Percentiles rank a stretch among this genome's conserved stretches.
Conservation (phyloP, 305 asterid species). For the Ruellia speciosa region DNA sequence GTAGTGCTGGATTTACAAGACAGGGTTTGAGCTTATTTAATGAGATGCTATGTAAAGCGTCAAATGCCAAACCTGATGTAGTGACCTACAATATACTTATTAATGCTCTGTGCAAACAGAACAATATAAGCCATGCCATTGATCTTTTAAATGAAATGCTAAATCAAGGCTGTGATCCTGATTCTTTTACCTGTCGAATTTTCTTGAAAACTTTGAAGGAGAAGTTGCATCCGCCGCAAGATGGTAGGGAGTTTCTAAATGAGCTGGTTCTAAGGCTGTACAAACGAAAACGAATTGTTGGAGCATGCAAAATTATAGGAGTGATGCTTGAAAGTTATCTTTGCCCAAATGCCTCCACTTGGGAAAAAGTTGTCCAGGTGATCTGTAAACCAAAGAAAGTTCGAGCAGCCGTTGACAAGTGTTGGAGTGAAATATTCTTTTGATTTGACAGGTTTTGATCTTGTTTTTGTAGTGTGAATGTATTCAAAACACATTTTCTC, state of each 20-base stretch:
- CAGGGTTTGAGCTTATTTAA: conserved; percentile 72
- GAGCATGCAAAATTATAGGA: conserved; percentile 63
- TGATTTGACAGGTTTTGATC: conserved; percentile 22
- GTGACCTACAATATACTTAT: conserved; percentile 69
- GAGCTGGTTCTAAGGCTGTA: conserved; percentile 66
- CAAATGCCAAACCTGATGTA: conserved; percentile 61
- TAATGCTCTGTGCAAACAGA: conserved; percentile 65
- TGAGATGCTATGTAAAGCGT: conserved; percentile 61
- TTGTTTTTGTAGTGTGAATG: not conserved
- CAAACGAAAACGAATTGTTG: conserved; percentile 46
- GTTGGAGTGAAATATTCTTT: conserved; percentile 58
- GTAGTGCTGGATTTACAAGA: conserved; percentile 55
- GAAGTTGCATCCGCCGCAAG: conserved; percentile 48
- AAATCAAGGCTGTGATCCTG: conserved; percentile 78
- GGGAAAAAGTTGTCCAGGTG: conserved; percentile 61
- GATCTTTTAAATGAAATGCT: conserved; percentile 70
- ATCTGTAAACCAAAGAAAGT: conserved; percentile 60
- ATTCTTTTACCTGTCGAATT: conserved; percentile 62
- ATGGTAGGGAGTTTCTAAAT: conserved; percentile 61
- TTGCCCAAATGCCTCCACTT: conserved; percentile 59
- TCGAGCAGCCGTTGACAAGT: conserved; percentile 56
- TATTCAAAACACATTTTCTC: not conserved
- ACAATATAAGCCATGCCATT: conserved; percentile 49
- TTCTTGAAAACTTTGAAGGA: conserved; percentile 54
- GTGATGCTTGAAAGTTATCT: conserved; percentile 77